Base-by-base conservation (phyloP, 768 basidiomycete genomes). In the Hygrophorus russula region DNA sequence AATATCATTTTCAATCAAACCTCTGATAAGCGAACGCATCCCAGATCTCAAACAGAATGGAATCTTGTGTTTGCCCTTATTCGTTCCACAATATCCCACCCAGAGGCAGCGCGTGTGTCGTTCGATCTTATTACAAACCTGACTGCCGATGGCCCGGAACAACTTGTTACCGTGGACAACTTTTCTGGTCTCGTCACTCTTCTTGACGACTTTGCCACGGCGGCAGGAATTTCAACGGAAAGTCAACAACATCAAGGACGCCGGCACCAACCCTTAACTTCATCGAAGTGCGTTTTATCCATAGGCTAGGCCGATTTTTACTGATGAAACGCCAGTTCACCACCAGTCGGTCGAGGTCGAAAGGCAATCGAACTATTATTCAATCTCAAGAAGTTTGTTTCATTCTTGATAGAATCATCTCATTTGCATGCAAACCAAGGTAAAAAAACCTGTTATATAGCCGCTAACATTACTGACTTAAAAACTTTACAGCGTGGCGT, bases 31-130 rank as follows among this genome's bases (percentile, higher is more conserved):
- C 46, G 28, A 28, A 39, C 17, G 28, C 44, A 18, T 49, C 44
- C 0, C 43, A 90, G 82, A 44, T 92, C 91, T 1, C 82, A 85
- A 51, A 97, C 94, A 0, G 94, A 98, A 58, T 99, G 94, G 94
- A 91, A 88, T 48, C 67, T 98, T 32, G 74, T 93, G 15, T 88
- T 93, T 53, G 85, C 88, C 1, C 68, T 97, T 20, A 73, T 98
- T 49, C 78, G 88, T 38, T 82, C 82, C 1, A 93, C 91, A 0
- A 74, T 92, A 33, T 69, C 80, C 10, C 85, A 96, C 56, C 76
- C 88, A 8, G 88, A 90, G 59, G 93, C 92, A 4, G 80, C 89
- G 18, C 81, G 86, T 30, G 65, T 80, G 41, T 84, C 94, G 2
- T 87, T 97, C 55, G 80, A 80, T 14, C 71, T 96, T 14, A 66